Conservation (phyloP, 768 basidiomycete genomes). For the Russula lepida region DNA sequence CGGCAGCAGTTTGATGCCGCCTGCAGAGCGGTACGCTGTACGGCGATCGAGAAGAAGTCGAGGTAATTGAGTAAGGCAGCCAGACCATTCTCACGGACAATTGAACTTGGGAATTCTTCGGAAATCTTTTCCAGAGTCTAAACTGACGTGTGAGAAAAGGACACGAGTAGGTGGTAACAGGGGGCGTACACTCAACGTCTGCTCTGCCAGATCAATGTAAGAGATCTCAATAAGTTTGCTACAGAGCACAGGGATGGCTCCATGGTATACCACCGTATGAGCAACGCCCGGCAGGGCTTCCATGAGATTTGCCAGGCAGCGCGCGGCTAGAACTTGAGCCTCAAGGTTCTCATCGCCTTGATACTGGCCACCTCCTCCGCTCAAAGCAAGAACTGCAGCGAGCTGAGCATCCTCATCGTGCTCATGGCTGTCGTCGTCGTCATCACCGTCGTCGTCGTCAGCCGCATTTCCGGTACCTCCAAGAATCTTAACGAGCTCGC, state of each 20-base stretch:
- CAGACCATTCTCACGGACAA: constrained; percentile 92
- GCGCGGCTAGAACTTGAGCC: constrained; percentile 91
- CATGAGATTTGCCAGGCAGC: constrained; percentile 96
- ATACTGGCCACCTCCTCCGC: constrained; percentile 50
- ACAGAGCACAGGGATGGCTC: constrained; percentile 96
- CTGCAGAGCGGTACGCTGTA: constrained; percentile 92
- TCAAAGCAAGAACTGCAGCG: constrained; percentile 81
- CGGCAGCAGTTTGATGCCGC: constrained; percentile 97
- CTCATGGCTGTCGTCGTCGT: constrained; percentile 52
- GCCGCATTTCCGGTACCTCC: constrained; percentile 66
- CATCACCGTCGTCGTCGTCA: constrained; percentile 62
- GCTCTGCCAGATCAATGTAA: constrained; percentile 96
- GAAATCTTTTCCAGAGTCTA: constrained; percentile 98
- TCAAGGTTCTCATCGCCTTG: constrained; percentile 84
- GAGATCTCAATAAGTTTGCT: constrained; percentile 95
- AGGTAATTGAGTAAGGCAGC: constrained; percentile 90
- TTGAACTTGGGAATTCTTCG: constrained; percentile 91
- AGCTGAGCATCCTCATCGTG: constrained; percentile 82
- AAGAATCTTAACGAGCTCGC: constrained; percentile 85
- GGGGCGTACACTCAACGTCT: constrained; percentile 85
- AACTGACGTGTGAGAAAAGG: constrained; percentile 17
- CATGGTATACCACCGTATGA: constrained; percentile 96
- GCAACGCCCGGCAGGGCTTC: constrained; percentile 96
- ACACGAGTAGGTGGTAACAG: not conserved
- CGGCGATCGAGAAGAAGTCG: constrained; percentile 97